Evolutionary conservation across 257 asterid genomes (phyloP).

Genomic region (Leptodermis oblonga): DNA sequence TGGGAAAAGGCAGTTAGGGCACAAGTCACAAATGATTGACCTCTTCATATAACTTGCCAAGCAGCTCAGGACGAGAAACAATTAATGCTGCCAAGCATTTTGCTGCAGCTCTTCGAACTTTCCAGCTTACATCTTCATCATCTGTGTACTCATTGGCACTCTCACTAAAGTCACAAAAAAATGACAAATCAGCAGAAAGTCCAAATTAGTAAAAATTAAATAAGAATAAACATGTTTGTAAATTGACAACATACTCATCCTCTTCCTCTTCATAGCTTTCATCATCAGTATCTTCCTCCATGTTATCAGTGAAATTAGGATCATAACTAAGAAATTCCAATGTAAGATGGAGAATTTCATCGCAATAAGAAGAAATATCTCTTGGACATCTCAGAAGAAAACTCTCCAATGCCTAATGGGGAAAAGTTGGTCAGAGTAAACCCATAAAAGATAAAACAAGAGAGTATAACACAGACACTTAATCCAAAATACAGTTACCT

Average conservation of each 20-base stretch:
- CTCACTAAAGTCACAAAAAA: constrained; percentile 55
- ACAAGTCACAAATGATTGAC: constrained; percentile 27
- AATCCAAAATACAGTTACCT: constrained; percentile 45
- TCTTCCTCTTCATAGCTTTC: constrained; percentile 89
- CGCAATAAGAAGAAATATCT: constrained; percentile 82
- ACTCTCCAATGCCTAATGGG: constrained; percentile 84
- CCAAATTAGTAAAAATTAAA: constrained; percentile 3
- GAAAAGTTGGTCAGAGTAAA: constrained; percentile 11
- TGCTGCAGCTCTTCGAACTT: constrained; percentile 98
- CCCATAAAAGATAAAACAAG: background rate
- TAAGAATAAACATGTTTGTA: constrained; percentile 16
- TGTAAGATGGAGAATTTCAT: constrained; percentile 72
- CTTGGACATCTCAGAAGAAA: constrained; percentile 90
- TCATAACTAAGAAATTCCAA: constrained; percentile 92
- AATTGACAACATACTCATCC: constrained; percentile 67
- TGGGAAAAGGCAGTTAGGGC: background rate
- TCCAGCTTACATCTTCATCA: constrained; percentile 99
- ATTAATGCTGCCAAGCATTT: constrained; percentile 88
- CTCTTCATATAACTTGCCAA: constrained; percentile 84
- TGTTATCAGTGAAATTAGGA: constrained; percentile 95
- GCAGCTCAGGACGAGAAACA: constrained; percentile 99
- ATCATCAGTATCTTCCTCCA: constrained; percentile 96
- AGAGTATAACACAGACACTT: background rate
- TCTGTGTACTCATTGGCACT: constrained; percentile 97
- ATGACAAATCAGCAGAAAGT: constrained; percentile 26